Conservation (phyloP, 345 rosid species). For the Euphorbia lathyris region DNA sequence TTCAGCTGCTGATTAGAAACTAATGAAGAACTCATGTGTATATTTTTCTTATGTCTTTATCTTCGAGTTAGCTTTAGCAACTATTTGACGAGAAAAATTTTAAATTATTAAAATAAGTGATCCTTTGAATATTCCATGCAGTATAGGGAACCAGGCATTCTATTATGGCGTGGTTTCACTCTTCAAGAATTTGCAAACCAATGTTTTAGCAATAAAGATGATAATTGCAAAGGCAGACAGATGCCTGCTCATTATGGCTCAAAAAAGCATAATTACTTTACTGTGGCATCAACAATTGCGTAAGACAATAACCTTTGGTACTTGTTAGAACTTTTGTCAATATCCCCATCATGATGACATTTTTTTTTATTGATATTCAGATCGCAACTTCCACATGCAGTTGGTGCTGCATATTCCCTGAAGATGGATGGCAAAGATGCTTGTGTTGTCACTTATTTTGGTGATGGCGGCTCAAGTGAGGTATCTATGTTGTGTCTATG, state of each 20-base stretch:
- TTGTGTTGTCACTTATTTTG: constrained; percentile 65
- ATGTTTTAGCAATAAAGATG: constrained; percentile 43
- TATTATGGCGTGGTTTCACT: constrained; percentile 55
- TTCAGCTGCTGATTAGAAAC: not conserved
- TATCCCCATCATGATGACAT: not conserved
- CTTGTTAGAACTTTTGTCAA: not conserved
- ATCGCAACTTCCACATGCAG: constrained; percentile 80
- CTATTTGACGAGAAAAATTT: not conserved
- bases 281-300: constrained; percentile 61
- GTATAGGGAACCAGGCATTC: constrained; percentile 72
- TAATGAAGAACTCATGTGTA: not conserved
- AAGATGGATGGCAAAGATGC: constrained; percentile 78
- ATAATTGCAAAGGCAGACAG: constrained; percentile 60
- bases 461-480: constrained; percentile 90
- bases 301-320: constrained; percentile 25
- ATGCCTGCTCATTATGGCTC: constrained; percentile 65
- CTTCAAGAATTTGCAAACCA: constrained; percentile 54
- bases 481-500: constrained; percentile 23
- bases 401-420: constrained; percentile 85
- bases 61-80: not conserved
- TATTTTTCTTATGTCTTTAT: not conserved
- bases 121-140: constrained; percentile 33
- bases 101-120: not conserved
- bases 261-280: constrained; percentile 45
- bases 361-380: constrained; percentile 30